Evolutionary conservation across 2,329 filamentous ascomycete species (phyloP).

Genomic region (Bertia moriformis): DNA sequence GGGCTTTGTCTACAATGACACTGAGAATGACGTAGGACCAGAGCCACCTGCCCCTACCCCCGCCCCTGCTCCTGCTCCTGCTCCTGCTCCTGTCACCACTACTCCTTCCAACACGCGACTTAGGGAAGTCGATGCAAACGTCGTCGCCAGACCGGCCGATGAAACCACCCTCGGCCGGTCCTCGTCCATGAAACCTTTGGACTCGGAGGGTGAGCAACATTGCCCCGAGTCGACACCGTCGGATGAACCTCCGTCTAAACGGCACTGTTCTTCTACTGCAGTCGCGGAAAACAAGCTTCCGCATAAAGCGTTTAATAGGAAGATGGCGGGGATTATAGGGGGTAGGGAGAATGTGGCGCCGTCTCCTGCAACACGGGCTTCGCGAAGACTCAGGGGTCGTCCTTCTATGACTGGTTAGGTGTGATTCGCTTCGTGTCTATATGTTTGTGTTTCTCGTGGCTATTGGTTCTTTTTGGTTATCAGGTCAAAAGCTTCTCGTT

Average conservation of each 20-base stretch:
- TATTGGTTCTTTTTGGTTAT: too few relatives aligned
- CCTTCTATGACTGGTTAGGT: too few relatives aligned
- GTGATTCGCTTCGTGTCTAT: too few relatives aligned
- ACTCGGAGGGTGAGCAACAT: too few relatives aligned
- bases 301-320: background rate
- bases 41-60: background rate
- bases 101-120: background rate
- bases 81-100: background rate
- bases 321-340: background rate
- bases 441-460: too few relatives aligned
- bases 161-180: background rate
- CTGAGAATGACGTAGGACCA: background rate
- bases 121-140: slow-evolving; percentile 1
- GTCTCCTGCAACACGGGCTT: background rate
- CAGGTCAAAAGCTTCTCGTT: too few relatives aligned
- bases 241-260: background rate
- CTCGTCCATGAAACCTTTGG: background rate
- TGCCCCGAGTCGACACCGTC: too few relatives aligned
- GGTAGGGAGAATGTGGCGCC: background rate
- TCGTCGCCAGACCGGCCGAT: background rate
- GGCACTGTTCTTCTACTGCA: background rate
- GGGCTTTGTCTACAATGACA: background rate
- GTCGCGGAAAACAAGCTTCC: background rate
- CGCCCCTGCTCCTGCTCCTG: background rate
- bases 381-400: background rate